Base-by-base conservation (phyloP, 768 basidiomycete species). In the Xanthoconium purpureum region DNA sequence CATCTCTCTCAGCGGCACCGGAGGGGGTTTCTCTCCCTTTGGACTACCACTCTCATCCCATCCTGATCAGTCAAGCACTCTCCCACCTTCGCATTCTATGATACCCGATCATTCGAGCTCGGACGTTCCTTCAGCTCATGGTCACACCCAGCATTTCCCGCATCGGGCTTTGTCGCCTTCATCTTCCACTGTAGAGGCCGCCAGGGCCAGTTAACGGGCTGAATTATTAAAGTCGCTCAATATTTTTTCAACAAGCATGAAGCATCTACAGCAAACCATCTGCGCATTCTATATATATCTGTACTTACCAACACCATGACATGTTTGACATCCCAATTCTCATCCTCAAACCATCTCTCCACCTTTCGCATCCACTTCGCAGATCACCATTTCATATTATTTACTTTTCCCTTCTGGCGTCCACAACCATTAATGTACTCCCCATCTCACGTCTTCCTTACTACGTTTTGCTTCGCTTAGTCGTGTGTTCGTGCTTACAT, bases 221-320 rank as follows among this genome's bases (percentile, higher is more conserved):
- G 66, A 68, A 66, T 71, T 73, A 73, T 72, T 68, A 69, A 70
- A 63, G 52, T 72, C 64, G 66, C 70, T 73, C 68, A 68, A 70
- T 72, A 72, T 71, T 71, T 66, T 39, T 65, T 48, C 68, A 70
- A 68, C 66, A 66, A 72, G 70, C 70, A 71, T 66, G 72, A 73
- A 73, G 66, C 70, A 71, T 71, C 71, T 72, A 71, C 68, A 71
- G 64, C 72, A 71, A 66, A 67, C 57, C 66, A 71, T 71, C 72
- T 71, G 70, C 70, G 71, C 70, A 73, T 72, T 68, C 69, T 73
- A 71, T 71, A 71, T 69, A 70, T 71, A 71, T 71, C 68, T 71
- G 70, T 71, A 71, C 70, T 73, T 73, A 71, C 70, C 63, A 71
- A 50, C 64, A 52, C 55, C 68, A 73, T 57, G 64, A 70, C 72